Base-by-base conservation (phyloP, 768 basidiomycete genomes). In the Exsudoporus frostii region DNA sequence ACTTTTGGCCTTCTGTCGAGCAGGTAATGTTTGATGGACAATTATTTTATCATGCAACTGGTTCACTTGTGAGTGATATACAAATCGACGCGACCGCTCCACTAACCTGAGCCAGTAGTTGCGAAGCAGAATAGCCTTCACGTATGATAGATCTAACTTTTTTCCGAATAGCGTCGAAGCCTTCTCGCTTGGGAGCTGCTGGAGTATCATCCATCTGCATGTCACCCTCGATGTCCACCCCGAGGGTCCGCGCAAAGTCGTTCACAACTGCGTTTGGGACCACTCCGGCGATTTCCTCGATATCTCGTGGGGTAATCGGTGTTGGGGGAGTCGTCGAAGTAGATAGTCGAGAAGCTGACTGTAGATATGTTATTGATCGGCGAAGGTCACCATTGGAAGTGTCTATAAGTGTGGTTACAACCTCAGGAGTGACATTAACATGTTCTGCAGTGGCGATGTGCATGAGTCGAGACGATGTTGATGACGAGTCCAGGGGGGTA, bases 271-370 rank as follows among this genome's bases (percentile, higher is more conserved):
- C 54, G 56, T 85, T 83, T 0, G 96, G 97, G 0, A 98, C 92
- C 24, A 97, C 90, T 0, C 97, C 97, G 0, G 95, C 95, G 50
- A 98, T 98, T 71, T 99, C 97, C 69, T 98, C 92, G 13, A 98
- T 89, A 56, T 94, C 92, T 15, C 66, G 65, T 7, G 86, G 71
- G 4, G 85, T 84, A 56, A 99, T 92, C 29, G 82, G 77, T 17
- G 82, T 83, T 0, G 90, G 88, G 1, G 90, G 87, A 36, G 67
- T 71, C 11, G 85, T 85, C 2, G 89, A 88, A 6, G 83, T 75
- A 33, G 94, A 87, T 32, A 99, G 78, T 24, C 97, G 84, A 37
- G 91, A 86, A 6, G 95, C 96, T 20, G 96, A 98, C 66, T 99
- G 97, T 25, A 99, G 80, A 69, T 95, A 98, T 20, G 97, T 99